phyloP scores from a whole-genome alignment of 2,329 filamentous ascomycete species.

The Neonectria faginata region DNA sequence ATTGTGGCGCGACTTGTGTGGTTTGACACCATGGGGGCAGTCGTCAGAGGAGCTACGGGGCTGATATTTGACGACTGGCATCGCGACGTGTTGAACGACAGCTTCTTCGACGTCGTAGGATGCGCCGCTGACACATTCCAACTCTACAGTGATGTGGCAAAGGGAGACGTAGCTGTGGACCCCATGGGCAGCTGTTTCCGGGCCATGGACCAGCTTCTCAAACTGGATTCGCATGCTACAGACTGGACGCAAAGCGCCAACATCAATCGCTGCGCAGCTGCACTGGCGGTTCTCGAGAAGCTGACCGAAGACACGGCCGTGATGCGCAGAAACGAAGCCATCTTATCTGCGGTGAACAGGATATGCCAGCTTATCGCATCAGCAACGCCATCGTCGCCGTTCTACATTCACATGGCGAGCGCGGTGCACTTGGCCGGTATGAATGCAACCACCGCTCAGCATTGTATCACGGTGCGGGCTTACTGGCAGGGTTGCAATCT shows the following conservation, averaged over 20 bases:
- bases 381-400: conserved; percentile 49
- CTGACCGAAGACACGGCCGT: neutral
- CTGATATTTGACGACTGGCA: conserved; percentile 57
- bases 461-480: conserved; percentile 50
- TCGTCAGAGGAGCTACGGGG: conserved; percentile 34
- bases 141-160: conserved; percentile 51
- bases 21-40: conserved; percentile 53
- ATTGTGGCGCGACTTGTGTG: conserved; percentile 55
- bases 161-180: conserved; percentile 28
- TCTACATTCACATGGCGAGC: conserved; percentile 55
- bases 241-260: conserved; percentile 45
- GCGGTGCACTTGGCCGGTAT: conserved; percentile 54
- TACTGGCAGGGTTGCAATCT: conserved; percentile 55
- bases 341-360: conserved; percentile 49
- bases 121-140: conserved; percentile 53
- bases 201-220: conserved; percentile 45
- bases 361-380: conserved; percentile 51
- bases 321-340: conserved; percentile 22
- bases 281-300: conserved; percentile 47
- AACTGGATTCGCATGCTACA: conserved; percentile 29
- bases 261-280: conserved; percentile 51
- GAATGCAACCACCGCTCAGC: conserved; percentile 46
- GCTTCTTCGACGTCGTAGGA: conserved; percentile 53
- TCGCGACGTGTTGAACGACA: conserved; percentile 48
- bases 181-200: conserved; percentile 36